Evolutionary conservation across 345 rosid genomes (phyloP).

Genomic region (Eutrema heterophyllum): DNA sequence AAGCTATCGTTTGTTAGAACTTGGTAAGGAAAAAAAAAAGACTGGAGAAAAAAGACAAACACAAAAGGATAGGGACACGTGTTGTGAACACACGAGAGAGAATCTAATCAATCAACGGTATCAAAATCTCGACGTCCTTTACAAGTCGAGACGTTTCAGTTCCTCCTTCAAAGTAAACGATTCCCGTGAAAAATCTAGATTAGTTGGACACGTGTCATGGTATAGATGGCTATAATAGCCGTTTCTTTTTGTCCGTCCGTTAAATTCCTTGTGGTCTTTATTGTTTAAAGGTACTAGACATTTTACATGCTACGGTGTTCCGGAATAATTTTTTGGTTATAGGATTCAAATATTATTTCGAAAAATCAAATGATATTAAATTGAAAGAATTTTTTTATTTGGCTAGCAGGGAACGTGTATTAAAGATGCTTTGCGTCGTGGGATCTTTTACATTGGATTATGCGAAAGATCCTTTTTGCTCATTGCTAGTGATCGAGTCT

Average conservation of each 20-base stretch:
- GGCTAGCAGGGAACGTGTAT: slow-evolving; percentile 5
- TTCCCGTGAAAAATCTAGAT: not conserved
- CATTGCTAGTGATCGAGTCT: not conserved
- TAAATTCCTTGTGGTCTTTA: slow-evolving; percentile 20
- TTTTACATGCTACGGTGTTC: slow-evolving; percentile 13
- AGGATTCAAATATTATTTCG: not conserved
- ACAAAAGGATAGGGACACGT: slow-evolving; percentile 24
- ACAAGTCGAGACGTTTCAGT: slow-evolving; percentile 21
- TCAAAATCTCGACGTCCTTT: slow-evolving; percentile 14
- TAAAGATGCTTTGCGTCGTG: slow-evolving; percentile 21
- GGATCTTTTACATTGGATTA: slow-evolving; percentile 41
- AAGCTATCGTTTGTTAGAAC: slow-evolving; percentile 22
- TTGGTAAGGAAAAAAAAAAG: not conserved
- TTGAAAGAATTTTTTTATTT: not conserved
- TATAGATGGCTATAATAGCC: not conserved
- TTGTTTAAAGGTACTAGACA: not conserved
- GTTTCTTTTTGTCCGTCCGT: slow-evolving; percentile 26
- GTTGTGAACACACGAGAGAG: slow-evolving; percentile 21
- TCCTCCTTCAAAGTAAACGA: not conserved
- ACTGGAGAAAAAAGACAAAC: not conserved
- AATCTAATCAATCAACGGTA: slow-evolving; percentile 26
- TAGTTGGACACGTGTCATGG: slow-evolving; percentile 8
- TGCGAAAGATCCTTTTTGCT: slow-evolving; percentile 9
- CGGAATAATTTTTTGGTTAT: slow-evolving; percentile 5
- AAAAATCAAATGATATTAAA: not conserved